A percentile compares a stretch with the other conserved stretches of the same genome.
Conservation (phyloP, 139 green algal species). For the Nannochloris sp. region DNA sequence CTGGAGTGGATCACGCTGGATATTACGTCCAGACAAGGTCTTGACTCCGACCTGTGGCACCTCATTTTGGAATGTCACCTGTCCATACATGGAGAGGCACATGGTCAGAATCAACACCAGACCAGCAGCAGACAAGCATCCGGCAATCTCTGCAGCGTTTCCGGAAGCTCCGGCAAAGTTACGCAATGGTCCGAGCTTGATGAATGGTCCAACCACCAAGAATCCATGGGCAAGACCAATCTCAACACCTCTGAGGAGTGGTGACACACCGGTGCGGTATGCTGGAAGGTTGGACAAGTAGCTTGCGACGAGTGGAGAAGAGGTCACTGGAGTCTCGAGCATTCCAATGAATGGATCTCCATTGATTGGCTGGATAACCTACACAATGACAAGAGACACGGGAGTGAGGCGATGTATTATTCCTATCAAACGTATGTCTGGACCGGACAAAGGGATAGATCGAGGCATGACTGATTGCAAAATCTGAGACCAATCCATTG, state of each 20-base stretch:
- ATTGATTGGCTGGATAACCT: slow-evolving; percentile 90
- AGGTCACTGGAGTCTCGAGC: slow-evolving; percentile 95
- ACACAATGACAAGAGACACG: neutral
- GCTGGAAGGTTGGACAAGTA: slow-evolving; percentile 95
- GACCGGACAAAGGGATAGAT: too few species aligned
- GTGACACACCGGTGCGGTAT: slow-evolving; percentile 86
- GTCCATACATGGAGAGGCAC: slow-evolving; percentile 87
- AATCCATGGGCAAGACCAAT: slow-evolving; percentile 95
- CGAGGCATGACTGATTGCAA: too few species aligned
- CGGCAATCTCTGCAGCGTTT: slow-evolving; percentile 63
- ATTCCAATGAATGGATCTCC: slow-evolving; percentile 95
- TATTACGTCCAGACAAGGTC: slow-evolving; percentile 76
- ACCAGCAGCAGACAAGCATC: slow-evolving; percentile 74
- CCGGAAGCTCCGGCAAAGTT: slow-evolving; percentile 45
- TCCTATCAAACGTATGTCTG: too few species aligned
- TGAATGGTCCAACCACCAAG: slow-evolving; percentile 92
- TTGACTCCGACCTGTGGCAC: slow-evolving; percentile 63
- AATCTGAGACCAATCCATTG: too few species aligned
- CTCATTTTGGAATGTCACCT: slow-evolving; percentile 75
- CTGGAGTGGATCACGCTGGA: slow-evolving; percentile 58
- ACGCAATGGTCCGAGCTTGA: slow-evolving; percentile 87
- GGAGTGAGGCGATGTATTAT: too few species aligned
- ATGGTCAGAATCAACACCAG: slow-evolving; percentile 87
- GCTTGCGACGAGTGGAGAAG: slow-evolving; percentile 71
- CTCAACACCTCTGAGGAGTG: slow-evolving; percentile 91